These are phyloP conservation scores for Colletotrichum liriopes DNA, from an alignment of 2,329 filamentous ascomycete genomes.

Conservation along the genomic window DNA sequence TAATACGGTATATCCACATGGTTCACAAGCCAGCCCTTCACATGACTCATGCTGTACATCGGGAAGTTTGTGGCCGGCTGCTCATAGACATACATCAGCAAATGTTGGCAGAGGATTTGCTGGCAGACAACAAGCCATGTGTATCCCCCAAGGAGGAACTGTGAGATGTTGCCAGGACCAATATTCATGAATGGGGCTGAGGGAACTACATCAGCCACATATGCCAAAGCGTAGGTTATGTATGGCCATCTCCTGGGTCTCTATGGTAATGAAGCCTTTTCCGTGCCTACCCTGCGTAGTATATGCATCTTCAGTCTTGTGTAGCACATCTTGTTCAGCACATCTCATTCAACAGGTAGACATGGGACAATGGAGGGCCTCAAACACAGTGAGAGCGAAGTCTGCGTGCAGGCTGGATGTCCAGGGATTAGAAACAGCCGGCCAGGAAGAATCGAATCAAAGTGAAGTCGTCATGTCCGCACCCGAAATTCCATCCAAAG, in stretches of 20 bases:
- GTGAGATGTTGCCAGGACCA: neutral
- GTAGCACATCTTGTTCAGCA: too few relatives aligned
- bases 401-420: too few relatives aligned
- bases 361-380: neutral
- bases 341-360: neutral
- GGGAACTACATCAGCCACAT: neutral
- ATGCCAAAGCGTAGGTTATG: neutral
- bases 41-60: too few relatives aligned
- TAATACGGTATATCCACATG: slow-evolving; percentile 1
- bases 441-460: neutral
- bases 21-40: neutral
- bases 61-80: neutral
- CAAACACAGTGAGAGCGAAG: neutral
- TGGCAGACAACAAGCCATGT: neutral
- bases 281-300: neutral
- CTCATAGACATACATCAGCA: neutral
- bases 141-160: too few relatives aligned
- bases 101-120: neutral
- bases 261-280: neutral
- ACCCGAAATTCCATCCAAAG: neutral
- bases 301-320: neutral
- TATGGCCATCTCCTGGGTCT: neutral
- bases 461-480: neutral
- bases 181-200: neutral
- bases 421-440: neutral